Conservation (phyloP, 371 early-diverging fungal species). For the Syncephalastrum sp. region DNA sequence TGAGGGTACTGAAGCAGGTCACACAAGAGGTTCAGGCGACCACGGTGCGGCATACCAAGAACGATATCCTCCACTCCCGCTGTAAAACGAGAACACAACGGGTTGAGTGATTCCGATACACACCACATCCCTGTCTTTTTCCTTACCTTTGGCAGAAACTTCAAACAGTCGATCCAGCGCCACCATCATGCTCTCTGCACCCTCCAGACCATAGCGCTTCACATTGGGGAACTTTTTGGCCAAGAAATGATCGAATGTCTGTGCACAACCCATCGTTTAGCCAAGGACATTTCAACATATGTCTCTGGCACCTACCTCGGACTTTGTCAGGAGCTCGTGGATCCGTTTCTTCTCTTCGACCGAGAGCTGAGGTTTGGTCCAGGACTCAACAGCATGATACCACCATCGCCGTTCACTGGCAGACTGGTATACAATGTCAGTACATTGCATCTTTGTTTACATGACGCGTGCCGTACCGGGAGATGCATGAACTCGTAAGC, state of each 20-base stretch:
- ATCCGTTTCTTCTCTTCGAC: slow-evolving; percentile 71
- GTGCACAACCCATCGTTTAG: background rate
- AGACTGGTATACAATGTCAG: slow-evolving; percentile 43
- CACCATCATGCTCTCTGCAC: slow-evolving; percentile 96
- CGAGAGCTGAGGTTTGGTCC: slow-evolving; percentile 53
- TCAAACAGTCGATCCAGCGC: slow-evolving; percentile 86
- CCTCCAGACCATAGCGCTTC: slow-evolving; percentile 96
- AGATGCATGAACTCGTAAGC: slow-evolving; percentile 95
- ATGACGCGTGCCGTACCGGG: slow-evolving; percentile 50
- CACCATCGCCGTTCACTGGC: slow-evolving; percentile 89
- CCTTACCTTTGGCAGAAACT: slow-evolving; percentile 51
- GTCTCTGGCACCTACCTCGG: slow-evolving; percentile 53
- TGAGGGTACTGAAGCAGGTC: slow-evolving; percentile 81
- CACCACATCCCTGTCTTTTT: background rate
- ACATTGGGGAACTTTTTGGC: slow-evolving; percentile 92
- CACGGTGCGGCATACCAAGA: slow-evolving; percentile 97
- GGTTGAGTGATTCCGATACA: background rate
- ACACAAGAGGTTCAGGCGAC: slow-evolving; percentile 89
- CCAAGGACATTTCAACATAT: background rate
- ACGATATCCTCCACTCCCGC: slow-evolving; percentile 78
- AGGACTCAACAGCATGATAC: slow-evolving; percentile 82
- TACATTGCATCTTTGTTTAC: background rate
- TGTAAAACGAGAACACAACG: slow-evolving; percentile 12
- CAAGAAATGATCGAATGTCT: slow-evolving; percentile 94
- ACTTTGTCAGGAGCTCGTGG: slow-evolving; percentile 70